phyloP scores from a whole-genome alignment of 192 early-diverging fungal genomes.

The Phlyctochytrium arcticum region DNA sequence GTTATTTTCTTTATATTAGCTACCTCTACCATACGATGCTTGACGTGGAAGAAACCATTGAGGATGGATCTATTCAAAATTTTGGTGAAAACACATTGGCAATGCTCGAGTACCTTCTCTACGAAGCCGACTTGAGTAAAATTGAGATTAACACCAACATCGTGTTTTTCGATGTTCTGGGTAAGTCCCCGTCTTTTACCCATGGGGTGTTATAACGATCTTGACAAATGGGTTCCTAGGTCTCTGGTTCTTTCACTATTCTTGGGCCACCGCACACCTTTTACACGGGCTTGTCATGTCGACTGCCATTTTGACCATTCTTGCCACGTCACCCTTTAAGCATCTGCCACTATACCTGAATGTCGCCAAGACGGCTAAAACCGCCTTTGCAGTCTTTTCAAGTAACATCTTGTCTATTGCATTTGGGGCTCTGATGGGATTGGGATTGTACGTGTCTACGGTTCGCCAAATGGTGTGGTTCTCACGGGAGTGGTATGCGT shows the following conservation, averaged over 20 bases:
- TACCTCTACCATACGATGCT: slow-evolving; percentile 66
- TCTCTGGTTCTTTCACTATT: slow-evolving; percentile 53
- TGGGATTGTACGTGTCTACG: slow-evolving; percentile 17
- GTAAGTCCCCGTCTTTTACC: slow-evolving; percentile 12
- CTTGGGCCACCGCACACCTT: slow-evolving; percentile 45
- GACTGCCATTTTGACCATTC: slow-evolving; percentile 23
- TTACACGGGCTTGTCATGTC: slow-evolving; percentile 41
- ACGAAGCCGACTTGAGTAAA: slow-evolving; percentile 38
- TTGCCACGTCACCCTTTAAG: slow-evolving; percentile 2
- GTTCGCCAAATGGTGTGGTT: slow-evolving; percentile 62
- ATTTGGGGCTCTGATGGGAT: slow-evolving; percentile 11
- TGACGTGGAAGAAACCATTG: slow-evolving; percentile 52
- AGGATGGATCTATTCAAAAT: slow-evolving; percentile 64
- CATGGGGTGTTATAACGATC: neutral
- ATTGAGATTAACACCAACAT: slow-evolving; percentile 46
- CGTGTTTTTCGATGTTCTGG: slow-evolving; percentile 63
- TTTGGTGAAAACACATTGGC: slow-evolving; percentile 65
- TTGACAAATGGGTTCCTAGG: slow-evolving; percentile 26
- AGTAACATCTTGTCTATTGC: slow-evolving; percentile 22
- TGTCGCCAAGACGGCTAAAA: slow-evolving; percentile 4
- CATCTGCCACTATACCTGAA: neutral
- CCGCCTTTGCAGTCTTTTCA: neutral
- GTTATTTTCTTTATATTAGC: too few relatives aligned
- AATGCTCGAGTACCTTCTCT: slow-evolving; percentile 47
- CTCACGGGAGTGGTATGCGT: slow-evolving; percentile 50